Evolutionary conservation across 495 filamentous ascomycete species (phyloP).

Genomic region (Bathelium albidoporum): DNA sequence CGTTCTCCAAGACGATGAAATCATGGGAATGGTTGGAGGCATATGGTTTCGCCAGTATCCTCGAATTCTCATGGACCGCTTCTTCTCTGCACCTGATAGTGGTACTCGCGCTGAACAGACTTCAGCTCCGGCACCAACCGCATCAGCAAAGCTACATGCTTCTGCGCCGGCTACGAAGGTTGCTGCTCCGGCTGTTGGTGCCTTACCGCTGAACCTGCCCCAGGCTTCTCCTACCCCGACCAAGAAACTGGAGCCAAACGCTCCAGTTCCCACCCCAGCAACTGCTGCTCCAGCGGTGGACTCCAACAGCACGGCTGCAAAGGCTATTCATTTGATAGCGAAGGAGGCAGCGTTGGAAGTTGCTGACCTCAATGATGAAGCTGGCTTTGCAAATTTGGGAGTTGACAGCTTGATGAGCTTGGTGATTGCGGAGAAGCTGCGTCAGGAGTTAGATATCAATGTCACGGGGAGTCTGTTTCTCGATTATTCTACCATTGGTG

Average conservation of each 20-base stretch:
- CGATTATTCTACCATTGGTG: neutral
- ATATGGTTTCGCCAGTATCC: slow-evolving; percentile 3
- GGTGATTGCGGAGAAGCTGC: slow-evolving; percentile 33
- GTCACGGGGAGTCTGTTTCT: neutral
- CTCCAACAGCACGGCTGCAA: neutral
- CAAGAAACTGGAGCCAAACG: neutral
- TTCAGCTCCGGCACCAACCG: neutral
- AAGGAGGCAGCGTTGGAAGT: slow-evolving; percentile 54
- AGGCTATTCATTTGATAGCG: slow-evolving; percentile 38
- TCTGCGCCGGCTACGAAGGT: slow-evolving; percentile 7
- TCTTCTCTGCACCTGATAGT: neutral
- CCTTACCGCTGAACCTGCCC: neutral
- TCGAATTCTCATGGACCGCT: neutral
- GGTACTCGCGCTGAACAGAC: neutral
- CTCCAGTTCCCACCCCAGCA: neutral
- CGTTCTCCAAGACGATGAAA: slow-evolving; percentile 11
- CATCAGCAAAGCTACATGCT: slow-evolving; percentile 10
- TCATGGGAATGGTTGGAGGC: slow-evolving; percentile 5
- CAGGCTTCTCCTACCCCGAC: neutral
- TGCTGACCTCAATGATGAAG: slow-evolving; percentile 47
- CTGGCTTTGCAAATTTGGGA: slow-evolving; percentile 42
- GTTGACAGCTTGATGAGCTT: slow-evolving; percentile 45
- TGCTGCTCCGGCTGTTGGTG: neutral
- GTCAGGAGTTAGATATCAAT: slow-evolving; percentile 37
- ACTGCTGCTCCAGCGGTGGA: neutral